Evolutionary conservation across 2,329 filamentous ascomycete species (phyloP), one percentile per base, ranked within the genome.

Genomic region (Cephalotrichum gorgonifer): DNA sequence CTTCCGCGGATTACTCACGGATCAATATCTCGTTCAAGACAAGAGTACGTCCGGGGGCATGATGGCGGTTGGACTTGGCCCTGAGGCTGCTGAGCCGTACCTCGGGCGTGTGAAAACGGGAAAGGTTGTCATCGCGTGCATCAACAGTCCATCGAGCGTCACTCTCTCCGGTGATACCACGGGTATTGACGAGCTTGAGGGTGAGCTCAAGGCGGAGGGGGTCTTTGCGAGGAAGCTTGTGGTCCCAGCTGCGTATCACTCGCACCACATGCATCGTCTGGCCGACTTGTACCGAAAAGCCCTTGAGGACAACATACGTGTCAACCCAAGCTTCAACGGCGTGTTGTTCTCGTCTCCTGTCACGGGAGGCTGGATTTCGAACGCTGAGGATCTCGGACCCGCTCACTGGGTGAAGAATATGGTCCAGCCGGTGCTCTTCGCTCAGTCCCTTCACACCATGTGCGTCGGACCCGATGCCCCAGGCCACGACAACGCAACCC

Each of bases 91-190:
- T n/a, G n/a, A n/a, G n/a, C n/a, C n/a, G n/a, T n/a, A n/a, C n/a
- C n/a, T n/a, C n/a, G n/a, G n/a, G n/a, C n/a, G n/a, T n/a, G n/a
- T n/a, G n/a, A n/a, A n/a, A n/a, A n/a, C n/a, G n/a, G n/a, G n/a
- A n/a, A n/a, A n/a, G n/a, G n/a, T n/a, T n/a, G n/a, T n/a, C 1
- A 57, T 68, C n/a, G 70, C 64, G 1, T 70, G 66, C 42, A 54
- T 64, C 31, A 71, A 70, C 52, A 63, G 60, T 2, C 63, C 62
- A 0, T 50, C 51, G 2, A 66, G 58, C 30, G 57, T 68, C 1
- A 71, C 67, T 0, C 26, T 70, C 1, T 62, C 60, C 17, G 66
- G 65, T 0, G 60, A 65, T 25, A 39, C 30, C 0, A 48, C 52
- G 1, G 53, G 56, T 23, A 51, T 68, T 4, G 53, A 62, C 17